phyloP scores from a whole-genome alignment of 2,329 filamentous ascomycete genomes.

The Epichloe hybrida region DNA sequence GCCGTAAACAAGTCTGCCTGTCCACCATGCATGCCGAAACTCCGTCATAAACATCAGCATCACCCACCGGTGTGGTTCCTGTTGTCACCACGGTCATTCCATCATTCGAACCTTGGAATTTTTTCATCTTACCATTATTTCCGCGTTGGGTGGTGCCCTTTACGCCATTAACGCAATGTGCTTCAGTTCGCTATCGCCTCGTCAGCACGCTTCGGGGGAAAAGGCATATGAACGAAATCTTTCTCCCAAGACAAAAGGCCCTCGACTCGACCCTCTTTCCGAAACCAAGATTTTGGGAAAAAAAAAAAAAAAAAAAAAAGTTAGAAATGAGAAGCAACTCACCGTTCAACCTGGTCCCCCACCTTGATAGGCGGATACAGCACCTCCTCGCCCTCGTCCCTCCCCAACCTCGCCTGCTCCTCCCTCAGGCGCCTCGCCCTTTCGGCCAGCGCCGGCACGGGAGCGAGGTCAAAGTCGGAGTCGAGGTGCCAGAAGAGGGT shows the following conservation, averaged over 20 bases:
- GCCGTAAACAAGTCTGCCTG: too few relatives aligned
- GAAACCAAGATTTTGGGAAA: too few relatives aligned
- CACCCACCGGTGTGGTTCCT: too few relatives aligned
- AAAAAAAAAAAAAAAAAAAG: not conserved
- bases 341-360: slow-evolving; percentile 44
- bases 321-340: slow-evolving; percentile 11
- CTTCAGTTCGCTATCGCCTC: slow-evolving; percentile 30
- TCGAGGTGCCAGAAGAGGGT: slow-evolving; percentile 49
- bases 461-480: slow-evolving; percentile 41
- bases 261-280: too few relatives aligned
- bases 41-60: too few relatives aligned
- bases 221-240: too few relatives aligned
- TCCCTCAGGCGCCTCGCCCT: slow-evolving; percentile 31
- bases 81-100: too few relatives aligned
- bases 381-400: slow-evolving; percentile 37
- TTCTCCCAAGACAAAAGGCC: too few relatives aligned
- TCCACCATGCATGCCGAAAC: too few relatives aligned
- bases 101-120: too few relatives aligned
- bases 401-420: slow-evolving; percentile 33
- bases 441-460: slow-evolving; percentile 33
- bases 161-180: slow-evolving; percentile 39
- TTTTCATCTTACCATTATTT: too few relatives aligned
- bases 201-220: not conserved
- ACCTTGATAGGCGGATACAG: slow-evolving; percentile 42
- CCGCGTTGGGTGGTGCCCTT: not conserved